phyloP scores from a whole-genome alignment of 192 early-diverging fungal genomes.

The Rhizoclosmatium globosum region DNA sequence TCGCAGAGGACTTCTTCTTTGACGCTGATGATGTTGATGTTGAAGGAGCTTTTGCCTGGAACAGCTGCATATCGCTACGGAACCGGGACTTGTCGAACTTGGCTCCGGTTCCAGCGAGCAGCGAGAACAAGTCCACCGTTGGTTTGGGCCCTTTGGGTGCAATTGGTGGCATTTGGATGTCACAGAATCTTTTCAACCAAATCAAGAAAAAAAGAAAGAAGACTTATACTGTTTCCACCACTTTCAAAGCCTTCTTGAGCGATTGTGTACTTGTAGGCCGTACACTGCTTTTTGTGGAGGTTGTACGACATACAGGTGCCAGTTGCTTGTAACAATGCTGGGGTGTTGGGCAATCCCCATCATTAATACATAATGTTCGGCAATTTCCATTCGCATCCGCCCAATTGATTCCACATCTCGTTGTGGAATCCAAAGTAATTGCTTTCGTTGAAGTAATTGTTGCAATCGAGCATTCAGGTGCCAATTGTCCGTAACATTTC shows the following conservation, averaged over 20 bases:
- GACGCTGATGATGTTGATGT: conserved; percentile 18
- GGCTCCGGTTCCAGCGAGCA: conserved; percentile 82
- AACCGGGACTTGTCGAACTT: conserved; percentile 88
- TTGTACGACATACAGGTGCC: not conserved
- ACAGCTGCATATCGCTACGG: conserved; percentile 80
- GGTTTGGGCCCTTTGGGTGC: not conserved
- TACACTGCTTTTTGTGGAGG: no score
- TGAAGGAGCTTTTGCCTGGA: conserved; percentile 60
- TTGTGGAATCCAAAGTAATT: not conserved
- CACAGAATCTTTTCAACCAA: no score
- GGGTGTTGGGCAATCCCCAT: not conserved
- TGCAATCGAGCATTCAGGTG: no score
- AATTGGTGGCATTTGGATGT: not conserved
- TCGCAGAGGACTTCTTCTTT: conserved; percentile 18
- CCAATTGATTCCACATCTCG: not conserved
- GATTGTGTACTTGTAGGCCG: no score
- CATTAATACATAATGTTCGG: not conserved
- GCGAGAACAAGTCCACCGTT: conserved; percentile 83
- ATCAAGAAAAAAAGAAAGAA: no score
- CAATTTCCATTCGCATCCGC: conserved; percentile 3
- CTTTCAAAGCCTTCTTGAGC: no score
- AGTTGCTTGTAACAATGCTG: not conserved
- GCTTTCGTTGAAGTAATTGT: not conserved
- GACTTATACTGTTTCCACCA: no score
- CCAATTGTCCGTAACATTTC: not conserved